A percentile compares a stretch with the other conserved stretches of the same genome.
Conservation (phyloP, 257 asterid genomes). For the Nicotiana undulata region DNA sequence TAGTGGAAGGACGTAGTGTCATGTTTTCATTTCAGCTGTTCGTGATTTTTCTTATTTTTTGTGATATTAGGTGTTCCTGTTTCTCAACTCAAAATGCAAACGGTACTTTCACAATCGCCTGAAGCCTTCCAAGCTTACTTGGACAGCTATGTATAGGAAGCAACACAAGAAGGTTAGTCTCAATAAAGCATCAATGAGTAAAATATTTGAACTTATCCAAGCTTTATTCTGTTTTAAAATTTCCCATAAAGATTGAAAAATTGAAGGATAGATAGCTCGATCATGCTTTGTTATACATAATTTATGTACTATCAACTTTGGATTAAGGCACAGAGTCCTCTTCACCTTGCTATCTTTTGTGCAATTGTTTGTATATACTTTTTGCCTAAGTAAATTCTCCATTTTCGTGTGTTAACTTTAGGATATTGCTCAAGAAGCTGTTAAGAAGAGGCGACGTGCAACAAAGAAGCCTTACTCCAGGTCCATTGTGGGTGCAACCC, state of each 20-base stretch:
- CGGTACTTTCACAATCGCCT: conserved; percentile 77
- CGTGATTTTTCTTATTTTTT: neutral
- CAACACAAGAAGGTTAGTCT: conserved; percentile 69
- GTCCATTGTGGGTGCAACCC: conserved; percentile 86
- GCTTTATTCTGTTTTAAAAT: neutral
- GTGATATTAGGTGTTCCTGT: conserved; percentile 57
- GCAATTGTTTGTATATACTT: neutral
- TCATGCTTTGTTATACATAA: neutral
- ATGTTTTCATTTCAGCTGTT: neutral
- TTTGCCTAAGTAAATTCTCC: neutral
- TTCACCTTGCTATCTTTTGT: neutral
- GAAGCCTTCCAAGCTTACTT: conserved; percentile 80
- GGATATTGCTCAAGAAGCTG: conserved; percentile 86
- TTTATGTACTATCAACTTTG: neutral
- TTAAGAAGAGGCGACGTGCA: conserved; percentile 76
- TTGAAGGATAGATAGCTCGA: neutral
- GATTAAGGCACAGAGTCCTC: neutral
- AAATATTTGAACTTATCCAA: neutral
- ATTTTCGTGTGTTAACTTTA: neutral
- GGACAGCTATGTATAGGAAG: conserved; percentile 89
- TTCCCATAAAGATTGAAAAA: neutral
- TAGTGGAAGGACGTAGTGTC: neutral
- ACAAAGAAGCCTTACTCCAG: conserved; percentile 83
- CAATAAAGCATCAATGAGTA: neutral
- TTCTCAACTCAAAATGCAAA: conserved; percentile 78